These are phyloP conservation scores for Xylariaceae sp. DNA, from an alignment of 2,329 filamentous ascomycete genomes.

Conservation along the genomic window DNA sequence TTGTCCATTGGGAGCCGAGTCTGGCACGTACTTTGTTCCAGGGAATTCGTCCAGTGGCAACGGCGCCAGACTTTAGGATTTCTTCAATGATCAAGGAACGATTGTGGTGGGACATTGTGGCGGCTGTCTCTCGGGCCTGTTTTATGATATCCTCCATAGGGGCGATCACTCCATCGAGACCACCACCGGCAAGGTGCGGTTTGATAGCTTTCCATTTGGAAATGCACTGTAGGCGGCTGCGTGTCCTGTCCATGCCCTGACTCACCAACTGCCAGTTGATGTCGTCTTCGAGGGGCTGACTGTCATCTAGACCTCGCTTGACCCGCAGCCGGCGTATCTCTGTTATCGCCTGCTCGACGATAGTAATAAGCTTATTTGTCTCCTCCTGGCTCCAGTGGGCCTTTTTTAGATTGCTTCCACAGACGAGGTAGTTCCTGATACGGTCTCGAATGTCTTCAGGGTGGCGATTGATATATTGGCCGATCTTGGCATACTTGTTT, in stretches of 20 bases:
- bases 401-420: conserved; percentile 46
- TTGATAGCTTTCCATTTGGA: conserved; percentile 57
- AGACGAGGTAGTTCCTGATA: conserved; percentile 62
- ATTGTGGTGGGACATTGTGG: conserved; percentile 24
- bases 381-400: conserved; percentile 58
- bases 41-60: conserved; percentile 28
- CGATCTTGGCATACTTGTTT: conserved; percentile 58
- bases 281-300: conserved; percentile 43
- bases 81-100: conserved; percentile 26
- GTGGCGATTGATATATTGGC: conserved; percentile 56
- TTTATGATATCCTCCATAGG: conserved; percentile 24
- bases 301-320: conserved; percentile 28
- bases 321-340: conserved; percentile 38
- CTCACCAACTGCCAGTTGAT: conserved; percentile 64
- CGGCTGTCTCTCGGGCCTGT: conserved; percentile 27
- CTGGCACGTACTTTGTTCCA: conserved; percentile 26
- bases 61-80: conserved; percentile 21
- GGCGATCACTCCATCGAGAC: conserved; percentile 23
- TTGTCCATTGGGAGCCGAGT: conserved; percentile 19
- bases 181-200: conserved; percentile 19
- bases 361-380: conserved; percentile 46
- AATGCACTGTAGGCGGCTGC: conserved; percentile 62
- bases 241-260: conserved; percentile 52
- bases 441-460: conserved; percentile 63
- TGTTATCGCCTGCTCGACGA: conserved; percentile 49